These are phyloP conservation scores for Monilinia fructigena DNA, from an alignment of 2,329 filamentous ascomycete species.

Conservation along the genomic window DNA sequence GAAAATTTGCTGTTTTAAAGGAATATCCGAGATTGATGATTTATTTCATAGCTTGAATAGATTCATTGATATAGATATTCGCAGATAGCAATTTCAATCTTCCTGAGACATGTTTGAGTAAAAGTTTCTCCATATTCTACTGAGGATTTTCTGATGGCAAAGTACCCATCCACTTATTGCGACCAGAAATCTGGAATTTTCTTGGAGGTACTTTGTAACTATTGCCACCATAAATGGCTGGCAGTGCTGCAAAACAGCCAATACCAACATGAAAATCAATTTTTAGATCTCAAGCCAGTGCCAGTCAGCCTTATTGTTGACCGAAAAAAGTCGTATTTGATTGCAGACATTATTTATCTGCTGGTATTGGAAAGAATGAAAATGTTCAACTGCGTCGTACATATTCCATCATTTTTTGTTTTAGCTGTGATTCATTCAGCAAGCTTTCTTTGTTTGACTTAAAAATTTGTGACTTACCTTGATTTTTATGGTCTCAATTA, in stretches of 20 bases:
- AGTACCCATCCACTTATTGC: neutral
- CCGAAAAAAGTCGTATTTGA: neutral
- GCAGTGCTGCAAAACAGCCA: neutral
- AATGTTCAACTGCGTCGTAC: neutral
- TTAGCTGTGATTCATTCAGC: neutral
- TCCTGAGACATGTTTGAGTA: neutral
- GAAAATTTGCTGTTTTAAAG: too few relatives aligned
- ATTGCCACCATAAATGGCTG: neutral
- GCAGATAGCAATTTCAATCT: neutral
- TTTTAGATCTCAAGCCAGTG: neutral
- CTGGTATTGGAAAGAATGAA: neutral
- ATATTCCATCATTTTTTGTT: neutral
- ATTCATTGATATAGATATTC: neutral
- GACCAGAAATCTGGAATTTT: neutral
- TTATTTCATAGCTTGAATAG: neutral
- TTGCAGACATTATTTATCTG: neutral
- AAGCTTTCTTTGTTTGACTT: neutral
- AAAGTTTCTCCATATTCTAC: neutral
- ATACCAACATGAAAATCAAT: neutral
- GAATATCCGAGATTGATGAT: neutral
- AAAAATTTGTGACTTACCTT: neutral
- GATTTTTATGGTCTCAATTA: neutral
- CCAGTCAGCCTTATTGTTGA: neutral
- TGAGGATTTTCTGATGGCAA: neutral
- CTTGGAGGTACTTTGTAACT: neutral